These are phyloP conservation scores for Trichoderma breve DNA, from an alignment of 2,329 filamentous ascomycete genomes.

Conservation along the genomic window DNA sequence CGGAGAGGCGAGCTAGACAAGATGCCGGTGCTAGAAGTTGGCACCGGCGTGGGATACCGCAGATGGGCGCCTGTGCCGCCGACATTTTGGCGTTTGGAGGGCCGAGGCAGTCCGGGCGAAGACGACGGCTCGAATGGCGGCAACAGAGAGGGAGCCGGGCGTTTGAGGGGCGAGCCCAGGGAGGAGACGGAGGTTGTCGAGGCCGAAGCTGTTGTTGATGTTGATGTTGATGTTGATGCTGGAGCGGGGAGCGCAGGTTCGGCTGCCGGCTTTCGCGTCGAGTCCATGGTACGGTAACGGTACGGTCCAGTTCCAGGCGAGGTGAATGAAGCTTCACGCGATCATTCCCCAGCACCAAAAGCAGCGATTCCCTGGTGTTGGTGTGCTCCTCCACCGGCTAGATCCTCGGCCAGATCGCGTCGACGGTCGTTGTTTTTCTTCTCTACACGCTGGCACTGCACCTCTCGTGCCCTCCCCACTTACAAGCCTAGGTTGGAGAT, in stretches of 20 bases:
- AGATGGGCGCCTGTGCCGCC: slow-evolving; percentile 46
- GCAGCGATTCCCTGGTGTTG: not conserved
- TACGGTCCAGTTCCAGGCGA: no score
- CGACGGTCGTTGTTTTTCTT: not conserved
- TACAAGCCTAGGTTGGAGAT: slow-evolving; percentile 8
- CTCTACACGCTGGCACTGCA: not conserved
- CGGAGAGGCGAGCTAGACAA: slow-evolving; percentile 79
- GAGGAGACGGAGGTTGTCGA: slow-evolving; percentile 10
- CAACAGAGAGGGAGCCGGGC: slow-evolving; percentile 65
- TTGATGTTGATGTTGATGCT: not conserved
- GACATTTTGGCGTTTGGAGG: slow-evolving; percentile 63
- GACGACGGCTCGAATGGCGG: slow-evolving; percentile 82
- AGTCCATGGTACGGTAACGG: slow-evolving; percentile 37
- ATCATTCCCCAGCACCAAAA: slow-evolving; percentile 1
- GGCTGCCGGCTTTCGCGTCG: slow-evolving; percentile 31
- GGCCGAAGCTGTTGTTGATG: not conserved
- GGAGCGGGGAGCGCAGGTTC: slow-evolving; percentile 37
- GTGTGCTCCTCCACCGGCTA: not conserved
- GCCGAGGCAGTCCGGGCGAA: slow-evolving; percentile 68
- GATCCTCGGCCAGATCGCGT: not conserved
- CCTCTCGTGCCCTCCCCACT: slow-evolving; percentile 13
- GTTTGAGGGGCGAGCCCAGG: slow-evolving; percentile 50
- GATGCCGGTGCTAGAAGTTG: slow-evolving; percentile 90
- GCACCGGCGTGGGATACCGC: slow-evolving; percentile 89
- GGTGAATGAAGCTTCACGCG: not conserved